Percentiles rank a stretch among this genome's conserved stretches.
Evolutionary conservation across 2,329 filamentous ascomycete genomes (phyloP).

Genomic region (Epichloe amarillans): DNA sequence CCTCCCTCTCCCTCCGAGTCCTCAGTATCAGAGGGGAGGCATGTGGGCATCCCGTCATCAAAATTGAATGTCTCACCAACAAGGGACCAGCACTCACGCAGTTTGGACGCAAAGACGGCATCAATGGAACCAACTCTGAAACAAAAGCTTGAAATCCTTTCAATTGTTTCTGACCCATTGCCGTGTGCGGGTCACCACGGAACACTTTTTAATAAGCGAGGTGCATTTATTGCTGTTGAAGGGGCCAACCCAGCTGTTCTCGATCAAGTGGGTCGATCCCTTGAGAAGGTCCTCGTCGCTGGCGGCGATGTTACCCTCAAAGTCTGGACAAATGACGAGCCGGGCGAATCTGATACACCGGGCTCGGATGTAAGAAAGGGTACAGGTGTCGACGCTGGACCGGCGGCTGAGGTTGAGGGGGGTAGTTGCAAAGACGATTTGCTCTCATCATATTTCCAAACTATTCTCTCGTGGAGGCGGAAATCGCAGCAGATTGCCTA

Average conservation of each 20-base stretch:
- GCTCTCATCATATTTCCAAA: slow-evolving; percentile 49
- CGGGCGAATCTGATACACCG: not conserved
- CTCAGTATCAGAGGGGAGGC: slow-evolving; percentile 14
- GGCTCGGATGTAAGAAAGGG: slow-evolving; percentile 1
- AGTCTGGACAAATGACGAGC: slow-evolving; percentile 27
- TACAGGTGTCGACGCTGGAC: not conserved
- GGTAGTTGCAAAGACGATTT: slow-evolving; percentile 20
- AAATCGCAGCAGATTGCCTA: slow-evolving; percentile 57
- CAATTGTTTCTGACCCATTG: slow-evolving; percentile 61
- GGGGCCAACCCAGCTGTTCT: slow-evolving; percentile 46
- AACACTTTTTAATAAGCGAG: slow-evolving; percentile 37
- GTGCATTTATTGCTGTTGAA: slow-evolving; percentile 72
- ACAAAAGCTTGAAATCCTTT: slow-evolving; percentile 64
- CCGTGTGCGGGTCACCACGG: slow-evolving; percentile 22
- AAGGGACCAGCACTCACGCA: not conserved
- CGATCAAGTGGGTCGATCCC: slow-evolving; percentile 45
- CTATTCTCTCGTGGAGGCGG: slow-evolving; percentile 55
- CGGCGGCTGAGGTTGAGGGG: not conserved
- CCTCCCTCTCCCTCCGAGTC: slow-evolving; percentile 18
- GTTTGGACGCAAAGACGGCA: slow-evolving; percentile 20
- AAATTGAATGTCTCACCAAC: slow-evolving; percentile 11
- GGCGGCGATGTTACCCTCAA: slow-evolving; percentile 29
- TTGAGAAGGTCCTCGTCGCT: slow-evolving; percentile 47
- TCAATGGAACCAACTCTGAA: slow-evolving; percentile 47
- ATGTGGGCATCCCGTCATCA: slow-evolving; percentile 15